These are phyloP conservation scores for Bauhinia variegata DNA, from an alignment of 306 rosid species.

Conservation along the genomic window DNA sequence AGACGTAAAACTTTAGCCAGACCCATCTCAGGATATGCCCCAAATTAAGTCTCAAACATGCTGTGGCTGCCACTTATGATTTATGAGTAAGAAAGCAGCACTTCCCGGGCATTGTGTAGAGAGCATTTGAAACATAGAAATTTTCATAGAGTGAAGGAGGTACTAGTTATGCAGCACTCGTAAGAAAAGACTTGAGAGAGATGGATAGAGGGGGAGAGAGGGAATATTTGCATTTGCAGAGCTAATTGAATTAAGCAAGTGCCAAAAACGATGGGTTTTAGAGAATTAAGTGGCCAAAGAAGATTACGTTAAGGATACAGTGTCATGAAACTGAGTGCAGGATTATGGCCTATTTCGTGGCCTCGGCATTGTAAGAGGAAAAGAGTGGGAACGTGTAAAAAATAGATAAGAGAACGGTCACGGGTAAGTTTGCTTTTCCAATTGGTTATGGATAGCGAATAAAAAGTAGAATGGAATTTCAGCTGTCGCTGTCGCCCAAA, in stretches of 20 bases:
- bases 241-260: constrained; percentile 35
- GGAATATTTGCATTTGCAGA: constrained; percentile 27
- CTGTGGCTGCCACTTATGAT: constrained; percentile 28
- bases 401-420: constrained; percentile 12
- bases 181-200: not conserved
- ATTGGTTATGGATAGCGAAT: not conserved
- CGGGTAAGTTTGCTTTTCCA: constrained; percentile 16
- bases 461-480: not conserved
- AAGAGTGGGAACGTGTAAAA: constrained; percentile 24
- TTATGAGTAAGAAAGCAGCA: constrained; percentile 32
- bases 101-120: constrained; percentile 32
- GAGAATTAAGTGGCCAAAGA: constrained; percentile 51
- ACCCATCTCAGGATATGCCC: constrained; percentile 51
- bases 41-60: constrained; percentile 5
- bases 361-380: constrained; percentile 29
- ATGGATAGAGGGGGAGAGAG: constrained; percentile 23
- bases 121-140: constrained; percentile 12
- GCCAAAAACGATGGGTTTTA: constrained; percentile 37
- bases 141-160: constrained; percentile 31
- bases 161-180: constrained; percentile 34
- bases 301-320: constrained; percentile 49
- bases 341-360: constrained; percentile 35
- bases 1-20: constrained; percentile 40
- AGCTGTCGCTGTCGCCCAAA: constrained; percentile 3
- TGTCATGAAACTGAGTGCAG: constrained; percentile 40